Evolutionary conservation across 1,284 basidiomycete genomes (phyloP).

Genomic region (Ceratobasidium sp.): DNA sequence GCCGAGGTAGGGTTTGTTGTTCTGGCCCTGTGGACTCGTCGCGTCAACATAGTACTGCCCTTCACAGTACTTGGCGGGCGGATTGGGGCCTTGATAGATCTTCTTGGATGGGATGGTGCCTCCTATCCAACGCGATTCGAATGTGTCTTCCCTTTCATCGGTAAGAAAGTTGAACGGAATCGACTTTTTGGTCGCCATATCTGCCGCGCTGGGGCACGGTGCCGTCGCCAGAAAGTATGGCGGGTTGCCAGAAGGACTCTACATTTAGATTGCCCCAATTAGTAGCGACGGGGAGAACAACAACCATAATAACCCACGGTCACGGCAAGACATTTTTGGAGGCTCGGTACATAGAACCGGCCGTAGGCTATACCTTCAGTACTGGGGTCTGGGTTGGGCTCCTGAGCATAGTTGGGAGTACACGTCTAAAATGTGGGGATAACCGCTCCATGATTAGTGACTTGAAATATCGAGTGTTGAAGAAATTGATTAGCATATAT

Average conservation of each 20-base stretch:
- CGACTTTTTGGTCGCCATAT: neutral
- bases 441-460: neutral
- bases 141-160: neutral
- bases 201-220: neutral
- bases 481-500: too few relatives aligned
- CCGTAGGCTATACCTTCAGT: neutral
- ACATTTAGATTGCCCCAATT: neutral
- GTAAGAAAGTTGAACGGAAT: constrained; percentile 2
- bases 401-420: constrained; percentile 14
- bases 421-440: neutral
- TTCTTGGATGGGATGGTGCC: constrained; percentile 4
- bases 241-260: constrained; percentile 1
- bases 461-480: neutral
- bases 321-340: neutral
- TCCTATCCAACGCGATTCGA: neutral
- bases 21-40: neutral
- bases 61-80: neutral
- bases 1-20: neutral
- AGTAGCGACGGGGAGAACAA: neutral
- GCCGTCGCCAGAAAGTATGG: neutral
- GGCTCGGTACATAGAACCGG: neutral
- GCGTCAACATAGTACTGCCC: neutral
- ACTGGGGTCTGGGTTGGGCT: neutral
- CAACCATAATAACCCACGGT: neutral
- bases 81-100: neutral